Percentiles rank a stretch among this genome's conserved stretches.
Evolutionary conservation across 1,139 yeast genomes (phyloP).

Genomic region (Lizanozyma gosingica): DNA sequence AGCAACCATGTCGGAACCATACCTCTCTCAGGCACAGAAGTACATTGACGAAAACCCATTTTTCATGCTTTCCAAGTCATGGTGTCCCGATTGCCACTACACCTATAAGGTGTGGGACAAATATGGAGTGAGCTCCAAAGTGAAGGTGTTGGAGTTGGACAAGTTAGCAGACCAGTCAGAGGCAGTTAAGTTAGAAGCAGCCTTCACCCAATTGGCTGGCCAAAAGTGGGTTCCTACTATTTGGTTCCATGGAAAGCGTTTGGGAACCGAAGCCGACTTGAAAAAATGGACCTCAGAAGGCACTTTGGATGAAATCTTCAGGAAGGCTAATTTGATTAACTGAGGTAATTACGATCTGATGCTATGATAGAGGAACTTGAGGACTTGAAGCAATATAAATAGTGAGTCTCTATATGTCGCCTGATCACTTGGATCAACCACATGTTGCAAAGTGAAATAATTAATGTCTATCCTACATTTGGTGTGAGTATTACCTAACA

Average conservation of each 20-base stretch:
- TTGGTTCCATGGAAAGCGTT: slow-evolving; percentile 52
- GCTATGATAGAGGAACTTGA: too few relatives aligned
- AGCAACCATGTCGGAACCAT: slow-evolving; percentile 8
- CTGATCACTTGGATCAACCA: too few relatives aligned
- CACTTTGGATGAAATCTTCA: slow-evolving; percentile 32
- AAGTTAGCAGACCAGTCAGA: slow-evolving; percentile 39
- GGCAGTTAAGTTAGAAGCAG: slow-evolving; percentile 48
- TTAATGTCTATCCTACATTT: too few relatives aligned
- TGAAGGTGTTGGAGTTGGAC: slow-evolving; percentile 53
- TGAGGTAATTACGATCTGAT: too few relatives aligned
- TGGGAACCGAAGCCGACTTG: slow-evolving; percentile 51
- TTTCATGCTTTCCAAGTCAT: slow-evolving; percentile 56
- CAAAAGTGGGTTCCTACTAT: slow-evolving; percentile 68
- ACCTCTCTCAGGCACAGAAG: slow-evolving; percentile 29
- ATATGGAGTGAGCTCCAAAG: slow-evolving; percentile 39
- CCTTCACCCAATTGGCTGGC: slow-evolving; percentile 52
- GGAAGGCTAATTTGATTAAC: slow-evolving; percentile 28
- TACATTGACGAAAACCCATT: slow-evolving; percentile 38
- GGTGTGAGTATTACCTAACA: too few relatives aligned
- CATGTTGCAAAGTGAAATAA: too few relatives aligned
- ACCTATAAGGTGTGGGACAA: slow-evolving; percentile 46
- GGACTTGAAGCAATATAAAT: too few relatives aligned
- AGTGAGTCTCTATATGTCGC: too few relatives aligned
- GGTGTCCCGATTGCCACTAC: slow-evolving; percentile 75
- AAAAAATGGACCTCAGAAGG: slow-evolving; percentile 35